Conservation (phyloP, 306 rosid genomes). For the Pterocarpus macrocarpus region DNA sequence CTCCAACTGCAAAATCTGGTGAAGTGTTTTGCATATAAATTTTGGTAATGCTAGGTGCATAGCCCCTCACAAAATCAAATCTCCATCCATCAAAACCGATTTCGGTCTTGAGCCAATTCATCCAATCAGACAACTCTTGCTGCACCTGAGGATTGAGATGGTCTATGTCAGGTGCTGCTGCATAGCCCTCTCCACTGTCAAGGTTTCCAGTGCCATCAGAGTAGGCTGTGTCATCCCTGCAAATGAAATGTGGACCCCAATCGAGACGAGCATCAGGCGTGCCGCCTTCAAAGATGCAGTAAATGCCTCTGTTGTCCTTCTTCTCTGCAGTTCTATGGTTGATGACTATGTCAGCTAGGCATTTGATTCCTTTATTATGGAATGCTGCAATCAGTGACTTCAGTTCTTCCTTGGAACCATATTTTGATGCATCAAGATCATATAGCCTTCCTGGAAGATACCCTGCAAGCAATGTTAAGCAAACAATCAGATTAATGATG, state of each 20-base stretch:
- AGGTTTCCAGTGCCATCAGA: conserved; percentile 82
- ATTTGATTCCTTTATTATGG: conserved; percentile 60
- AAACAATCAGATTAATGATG: neutral
- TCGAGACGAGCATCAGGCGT: conserved; percentile 72
- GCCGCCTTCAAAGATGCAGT: conserved; percentile 85
- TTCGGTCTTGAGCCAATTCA: conserved; percentile 80
- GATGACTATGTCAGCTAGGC: conserved; percentile 83
- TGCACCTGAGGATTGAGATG: conserved; percentile 83
- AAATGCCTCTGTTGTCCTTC: conserved; percentile 69
- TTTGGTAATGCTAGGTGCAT: conserved; percentile 62
- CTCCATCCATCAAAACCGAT: conserved; percentile 84
- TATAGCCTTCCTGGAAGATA: conserved; percentile 89
- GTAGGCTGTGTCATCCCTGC: conserved; percentile 69
- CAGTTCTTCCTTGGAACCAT: conserved; percentile 65
- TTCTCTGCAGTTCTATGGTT: conserved; percentile 87
- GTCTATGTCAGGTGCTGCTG: conserved; percentile 70
- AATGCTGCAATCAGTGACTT: conserved; percentile 64
- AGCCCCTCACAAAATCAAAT: conserved; percentile 79
- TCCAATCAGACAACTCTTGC: conserved; percentile 73
- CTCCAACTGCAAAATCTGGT: conserved; percentile 82
- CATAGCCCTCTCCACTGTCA: conserved; percentile 61
- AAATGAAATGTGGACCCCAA: conserved; percentile 82
- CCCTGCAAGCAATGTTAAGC: conserved; percentile 46
- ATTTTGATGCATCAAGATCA: conserved; percentile 82
- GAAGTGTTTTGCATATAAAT: conserved; percentile 66